Evolutionary conservation across 2,329 filamentous ascomycete species (phyloP), one percentile per base, ranked within the genome.

Genomic region (Colletotrichum australisinense): DNA sequence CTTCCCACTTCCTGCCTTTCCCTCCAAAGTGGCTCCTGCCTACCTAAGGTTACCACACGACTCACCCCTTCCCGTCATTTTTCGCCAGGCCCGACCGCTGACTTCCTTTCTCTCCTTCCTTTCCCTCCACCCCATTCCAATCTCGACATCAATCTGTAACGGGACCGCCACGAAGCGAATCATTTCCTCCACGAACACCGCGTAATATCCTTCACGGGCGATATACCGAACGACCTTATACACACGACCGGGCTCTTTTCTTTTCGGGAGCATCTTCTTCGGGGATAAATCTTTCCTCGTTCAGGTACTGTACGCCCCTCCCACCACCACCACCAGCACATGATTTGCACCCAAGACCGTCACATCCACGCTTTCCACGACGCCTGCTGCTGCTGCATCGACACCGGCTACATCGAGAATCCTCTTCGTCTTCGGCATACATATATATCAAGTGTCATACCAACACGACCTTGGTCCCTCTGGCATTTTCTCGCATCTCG

Each of bases 61-160:
- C 58, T 63, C 53, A 55, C 71, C 66, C 58, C 74, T 74, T 75
- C 67, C 72, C 70, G 68, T 78, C 77, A 70, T 73, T 77, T 77
- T 77, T 76, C 79, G 78, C 77, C 75, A 77, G 78, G 79, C 68
- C 72, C 52, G 59, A 60, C 69, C 59, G 59, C 66, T 49, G 52
- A 42, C 38, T 72, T 74, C 69, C 59, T 70, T 73, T 68, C 55
- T 68, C 67, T 70, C 65, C 42, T 69, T 59, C 77, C 73, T 69
- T 73, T 73, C 63, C 69, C 70, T 67, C 73, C 74, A 55, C 76
- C 75, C 78, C 62, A 66, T 77, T 64, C 73, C 68, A 69, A 76
- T 76, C 76, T 76, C 74, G 67, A 68, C 67, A 26, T 73, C 69
- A 59, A 74, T 38, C 62, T 72, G 67, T 72, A 63, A 71, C 67